A percentile compares a stretch with the other conserved stretches of the same genome.
phyloP scores from a whole-genome alignment of 2,329 filamentous ascomycete genomes.

The Macroventuria anomochaeta region DNA sequence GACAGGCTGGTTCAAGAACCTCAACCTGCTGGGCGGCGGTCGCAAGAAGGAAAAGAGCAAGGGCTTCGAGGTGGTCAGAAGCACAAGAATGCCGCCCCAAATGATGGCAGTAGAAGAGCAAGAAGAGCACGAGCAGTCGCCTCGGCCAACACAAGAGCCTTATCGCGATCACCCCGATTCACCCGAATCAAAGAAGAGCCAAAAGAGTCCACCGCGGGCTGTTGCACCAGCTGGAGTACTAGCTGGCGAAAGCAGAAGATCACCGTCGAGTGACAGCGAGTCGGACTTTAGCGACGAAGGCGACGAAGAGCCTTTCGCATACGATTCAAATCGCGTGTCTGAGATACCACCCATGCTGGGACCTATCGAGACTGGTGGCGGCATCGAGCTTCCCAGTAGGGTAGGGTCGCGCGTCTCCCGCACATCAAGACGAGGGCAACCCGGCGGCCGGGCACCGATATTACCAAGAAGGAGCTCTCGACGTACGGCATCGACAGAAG shows the following conservation, averaged over 20 bases:
- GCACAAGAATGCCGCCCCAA: constrained; percentile 78
- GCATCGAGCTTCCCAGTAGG: constrained; percentile 69
- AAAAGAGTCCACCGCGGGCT: constrained; percentile 13
- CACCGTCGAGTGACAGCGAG: constrained; percentile 51
- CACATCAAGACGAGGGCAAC: constrained; percentile 26
- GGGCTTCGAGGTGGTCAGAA: constrained; percentile 95
- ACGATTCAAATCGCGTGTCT: constrained; percentile 52
- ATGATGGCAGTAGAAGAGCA: constrained; percentile 70
- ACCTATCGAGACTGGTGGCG: constrained; percentile 64
- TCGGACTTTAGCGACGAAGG: constrained; percentile 52
- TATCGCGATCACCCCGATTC: constrained; percentile 62
- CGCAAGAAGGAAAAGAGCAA: constrained; percentile 95
- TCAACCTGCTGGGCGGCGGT: constrained; percentile 71
- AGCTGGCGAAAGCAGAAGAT: constrained; percentile 49
- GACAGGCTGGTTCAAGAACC: constrained; percentile 80
- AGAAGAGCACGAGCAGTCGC: constrained; percentile 54
- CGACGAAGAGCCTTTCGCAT: constrained; percentile 56
- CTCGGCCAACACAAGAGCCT: constrained; percentile 46
- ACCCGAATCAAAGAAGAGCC: constrained; percentile 20
- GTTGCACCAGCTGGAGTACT: constrained; percentile 27
- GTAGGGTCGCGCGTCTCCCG: constrained; percentile 64
- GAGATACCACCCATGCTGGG: constrained; percentile 65
- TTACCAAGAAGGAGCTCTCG: constrained; percentile 76
- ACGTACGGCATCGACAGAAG: constrained; percentile 39
- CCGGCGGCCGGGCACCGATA: constrained; percentile 46